Base-by-base conservation (phyloP, 805 yeast species). In the Suhomyces canberraensis region DNA sequence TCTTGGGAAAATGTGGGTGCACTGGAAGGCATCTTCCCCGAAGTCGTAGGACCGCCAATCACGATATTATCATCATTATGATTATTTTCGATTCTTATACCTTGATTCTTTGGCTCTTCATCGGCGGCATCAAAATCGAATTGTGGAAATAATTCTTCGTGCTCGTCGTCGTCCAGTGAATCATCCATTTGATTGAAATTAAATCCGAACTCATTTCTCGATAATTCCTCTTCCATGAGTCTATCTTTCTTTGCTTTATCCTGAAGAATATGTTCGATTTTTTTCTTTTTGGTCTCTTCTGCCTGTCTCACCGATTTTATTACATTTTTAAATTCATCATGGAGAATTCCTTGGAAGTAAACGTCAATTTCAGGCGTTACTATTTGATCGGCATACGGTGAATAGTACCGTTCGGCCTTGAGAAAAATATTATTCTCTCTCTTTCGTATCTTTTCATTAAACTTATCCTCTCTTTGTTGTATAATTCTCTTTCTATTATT, bases 401-500 rank as follows among this genome's bases (percentile, higher is more conserved):
- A 64, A 36, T 49, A 64, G 25, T 52, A 51, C 28, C 45, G 46
- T 38, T 69, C 75, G 1, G 73, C 73, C 29, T 59, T 47, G 48
- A 67, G 51, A 42, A 51, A 67, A 3, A 65, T 46, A 38, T 66
- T 66, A 4, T 42, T 35, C 9, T 49, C 48, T 19, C 72, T 39
- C 13, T 45, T 39, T 11, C 41, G 32, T n/a, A 51, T 40, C 30
- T 49, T 52, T 3, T 41, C 35, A 16, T 46, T 49, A 11, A 54
- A 31, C 9, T 45, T 47, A 13, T 49, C 39, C 38, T 51, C 68
- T 15, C 48, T 41, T 44, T 52, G 56, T 35, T 52, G 64, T 43
- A 57, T 48, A 3, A 76, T 56, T 7, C 50, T 54, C 13, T 68
- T 44, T 35, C 87, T 61, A 25, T 68, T 69, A 16, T 64, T 56